Percentiles rank a stretch among this genome's conserved stretches.
Evolutionary conservation across 139 green algal species (phyloP).

Genomic region (Tetradesmus obliquus): DNA sequence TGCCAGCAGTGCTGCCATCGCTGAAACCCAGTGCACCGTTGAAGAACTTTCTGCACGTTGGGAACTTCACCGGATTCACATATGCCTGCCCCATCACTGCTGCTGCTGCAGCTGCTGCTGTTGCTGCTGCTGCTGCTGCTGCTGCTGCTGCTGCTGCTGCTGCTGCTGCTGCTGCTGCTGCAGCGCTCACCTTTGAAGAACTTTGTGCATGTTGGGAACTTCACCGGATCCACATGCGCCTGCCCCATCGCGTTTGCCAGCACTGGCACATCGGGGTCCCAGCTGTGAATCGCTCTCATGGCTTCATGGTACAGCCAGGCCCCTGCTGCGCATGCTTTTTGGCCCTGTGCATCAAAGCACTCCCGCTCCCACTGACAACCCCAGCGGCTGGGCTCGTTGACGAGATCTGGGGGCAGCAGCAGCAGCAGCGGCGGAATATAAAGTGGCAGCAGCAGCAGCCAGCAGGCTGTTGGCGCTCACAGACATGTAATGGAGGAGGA

Average conservation of each 20-base stretch:
- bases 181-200: conserved; percentile 8
- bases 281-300: not conserved
- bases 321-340: not conserved
- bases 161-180: too few relatives aligned
- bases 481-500: too few relatives aligned
- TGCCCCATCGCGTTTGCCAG: conserved; percentile 33
- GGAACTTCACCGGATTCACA: not conserved
- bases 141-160: too few relatives aligned
- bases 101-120: too few relatives aligned
- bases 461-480: not conserved
- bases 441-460: not conserved
- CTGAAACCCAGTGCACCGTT: too few relatives aligned
- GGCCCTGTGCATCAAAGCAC: not conserved
- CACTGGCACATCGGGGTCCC: not conserved
- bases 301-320: not conserved
- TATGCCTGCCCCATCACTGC: conserved; percentile 7
- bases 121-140: too few relatives aligned
- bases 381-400: conserved; percentile 45
- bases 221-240: not conserved
- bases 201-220: not conserved
- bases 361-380: conserved; percentile 34
- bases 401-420: conserved; percentile 9
- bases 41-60: not conserved
- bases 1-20: not conserved
- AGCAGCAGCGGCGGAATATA: too few relatives aligned